Conservation (phyloP, 306 rosid species). For the Abrus pulchellus region DNA sequence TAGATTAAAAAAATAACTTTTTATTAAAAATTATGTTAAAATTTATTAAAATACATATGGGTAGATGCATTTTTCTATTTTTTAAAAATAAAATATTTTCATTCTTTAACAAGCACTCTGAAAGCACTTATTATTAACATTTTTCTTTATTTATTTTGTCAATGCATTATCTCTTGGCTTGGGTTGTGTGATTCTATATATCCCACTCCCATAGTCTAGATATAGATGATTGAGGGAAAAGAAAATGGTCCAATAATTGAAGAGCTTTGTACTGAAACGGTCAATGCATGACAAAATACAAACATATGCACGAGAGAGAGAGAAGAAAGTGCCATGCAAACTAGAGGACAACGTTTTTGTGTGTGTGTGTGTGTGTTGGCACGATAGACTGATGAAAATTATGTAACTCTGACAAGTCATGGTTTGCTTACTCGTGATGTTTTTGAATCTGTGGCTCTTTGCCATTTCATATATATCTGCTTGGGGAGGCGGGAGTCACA, state of each 20-base stretch:
- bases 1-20: too few relatives aligned
- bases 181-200: conserved; percentile 10
- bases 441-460: not conserved
- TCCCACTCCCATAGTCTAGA: conserved; percentile 7
- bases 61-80: too few relatives aligned
- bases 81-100: too few relatives aligned
- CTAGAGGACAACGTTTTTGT: conserved; percentile 50
- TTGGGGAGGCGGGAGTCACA: too few relatives aligned
- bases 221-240: conserved; percentile 34
- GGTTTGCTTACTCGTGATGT: conserved; percentile 48
- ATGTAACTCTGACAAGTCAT: conserved; percentile 49
- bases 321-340: not conserved
- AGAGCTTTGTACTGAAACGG: conserved; percentile 9
- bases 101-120: too few relatives aligned
- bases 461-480: not conserved
- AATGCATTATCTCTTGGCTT: conserved; percentile 30
- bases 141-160: not conserved
- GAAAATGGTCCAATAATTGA: conserved; percentile 45
- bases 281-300: conserved; percentile 41
- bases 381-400: conserved; percentile 20
- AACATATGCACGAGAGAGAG: conserved; percentile 38
- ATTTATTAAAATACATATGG: too few relatives aligned
- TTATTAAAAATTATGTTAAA: too few relatives aligned
- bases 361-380: conserved; percentile 27
- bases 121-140: too few relatives aligned